phyloP scores from a whole-genome alignment of 371 early-diverging fungal genomes.

The Mucor saturninus region DNA sequence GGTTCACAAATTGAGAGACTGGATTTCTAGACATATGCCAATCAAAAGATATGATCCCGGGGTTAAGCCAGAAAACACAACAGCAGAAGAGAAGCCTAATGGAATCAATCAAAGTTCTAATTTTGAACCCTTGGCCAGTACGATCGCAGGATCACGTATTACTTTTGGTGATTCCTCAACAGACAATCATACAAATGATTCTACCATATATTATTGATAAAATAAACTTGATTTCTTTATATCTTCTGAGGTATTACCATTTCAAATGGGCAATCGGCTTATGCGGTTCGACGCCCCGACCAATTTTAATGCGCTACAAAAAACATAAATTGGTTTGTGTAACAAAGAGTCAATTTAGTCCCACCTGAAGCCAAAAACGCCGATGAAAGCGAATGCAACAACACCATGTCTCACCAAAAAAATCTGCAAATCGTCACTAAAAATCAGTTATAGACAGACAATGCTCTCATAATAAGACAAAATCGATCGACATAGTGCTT shows the following conservation, averaged over 20 bases:
- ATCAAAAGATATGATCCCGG: not conserved
- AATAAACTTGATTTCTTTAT: not conserved
- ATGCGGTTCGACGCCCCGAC: no score
- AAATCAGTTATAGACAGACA: no score
- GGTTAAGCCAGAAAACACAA: conserved; percentile 2
- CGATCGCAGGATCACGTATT: conserved; percentile 17
- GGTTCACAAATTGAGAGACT: conserved; percentile 48
- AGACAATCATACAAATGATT: not conserved
- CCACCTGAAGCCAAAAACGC: no score
- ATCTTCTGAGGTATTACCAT: not conserved
- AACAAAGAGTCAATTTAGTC: no score
- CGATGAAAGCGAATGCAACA: no score
- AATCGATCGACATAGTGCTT: no score
- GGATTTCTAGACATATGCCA: conserved; percentile 28
- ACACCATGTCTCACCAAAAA: no score
- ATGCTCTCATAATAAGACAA: no score
- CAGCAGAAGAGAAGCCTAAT: not conserved
- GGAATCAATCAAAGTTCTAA: conserved; percentile 5
- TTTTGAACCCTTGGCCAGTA: conserved; percentile 28
- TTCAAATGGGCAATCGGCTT: no score
- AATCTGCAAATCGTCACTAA: no score
- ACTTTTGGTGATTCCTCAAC: conserved; percentile 17
- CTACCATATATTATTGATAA: not conserved
- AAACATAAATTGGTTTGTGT: no score
- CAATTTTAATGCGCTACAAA: no score